Evolutionary conservation across 805 yeast genomes (phyloP), one percentile per base, ranked within the genome.

Genomic region (Pichia pseudocactophila): DNA sequence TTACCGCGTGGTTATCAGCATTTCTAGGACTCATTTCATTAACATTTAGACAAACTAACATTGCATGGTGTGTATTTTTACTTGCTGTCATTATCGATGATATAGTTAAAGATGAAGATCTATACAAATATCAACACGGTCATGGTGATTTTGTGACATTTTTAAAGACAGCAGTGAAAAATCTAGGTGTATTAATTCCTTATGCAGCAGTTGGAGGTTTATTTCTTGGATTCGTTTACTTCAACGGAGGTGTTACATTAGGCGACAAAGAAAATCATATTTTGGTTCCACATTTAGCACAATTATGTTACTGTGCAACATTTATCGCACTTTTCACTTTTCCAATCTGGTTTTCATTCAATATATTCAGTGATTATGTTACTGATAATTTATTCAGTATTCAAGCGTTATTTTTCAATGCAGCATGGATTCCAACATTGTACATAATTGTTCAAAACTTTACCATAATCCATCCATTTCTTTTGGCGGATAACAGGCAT

Each of bases 401-500:
- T 1, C n/a, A 31, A 11, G 50, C 44, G 4, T 16, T 57, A 5
- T 19, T 51, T 1, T 46, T 54, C 36, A 59, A 58, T 39, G 30
- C 42, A 0, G 40, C 45, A 3, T 56, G 55, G 56, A 39, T 53
- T 19, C 50, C 54, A 27, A 32, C 43, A 4, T 72, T 83, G 19
- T 63, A 64, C 48, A 49, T 69, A 16, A 54, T 75, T 2, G 70
- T 85, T 17, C 66, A 77, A 30, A 68, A 68, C 44, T 81, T 72
- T 58, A 84, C 96, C 0, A 66, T 81, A 2, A 80, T 78, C 2
- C 98, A 92, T 59, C 97, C 97, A 7, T 92, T 90, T 59, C 61
- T 92, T 32, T 68, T 90, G 35, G 94, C 97, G 0, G 98, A 92
- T 60, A 92, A 92, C 64, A 75, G 98, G 53, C 98, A 92, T 61